Conservation (phyloP, 768 basidiomycete species). For the Termitomyces sp. region DNA sequence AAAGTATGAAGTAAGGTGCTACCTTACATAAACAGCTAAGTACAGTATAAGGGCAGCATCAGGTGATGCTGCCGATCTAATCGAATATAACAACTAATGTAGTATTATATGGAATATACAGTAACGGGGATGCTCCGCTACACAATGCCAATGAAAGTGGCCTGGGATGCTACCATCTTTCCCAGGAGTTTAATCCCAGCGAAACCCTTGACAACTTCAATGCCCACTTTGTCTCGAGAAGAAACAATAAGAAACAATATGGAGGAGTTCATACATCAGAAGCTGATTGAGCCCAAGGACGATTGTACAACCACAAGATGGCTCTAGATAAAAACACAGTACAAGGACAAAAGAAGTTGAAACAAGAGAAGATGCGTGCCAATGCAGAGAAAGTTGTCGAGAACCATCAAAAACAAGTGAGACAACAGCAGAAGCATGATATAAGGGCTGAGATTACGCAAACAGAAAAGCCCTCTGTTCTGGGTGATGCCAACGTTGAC, state of each 20-base stretch:
- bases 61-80: too few relatives aligned
- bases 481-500: too few relatives aligned
- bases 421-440: not conserved
- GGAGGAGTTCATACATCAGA: not conserved
- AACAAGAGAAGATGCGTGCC: not conserved
- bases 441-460: too few relatives aligned
- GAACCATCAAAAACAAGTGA: not conserved
- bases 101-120: too few relatives aligned
- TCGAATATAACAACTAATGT: too few relatives aligned
- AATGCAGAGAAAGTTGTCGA: not conserved
- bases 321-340: not conserved
- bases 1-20: too few relatives aligned
- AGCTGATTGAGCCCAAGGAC: not conserved
- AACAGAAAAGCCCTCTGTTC: too few relatives aligned
- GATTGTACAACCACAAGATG: not conserved
- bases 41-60: too few relatives aligned
- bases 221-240: not conserved
- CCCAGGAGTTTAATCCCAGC: not conserved
- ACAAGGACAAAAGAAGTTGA: not conserved
- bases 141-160: not conserved
- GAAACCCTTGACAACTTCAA: not conserved
- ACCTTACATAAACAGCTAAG: too few relatives aligned
- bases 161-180: too few relatives aligned
- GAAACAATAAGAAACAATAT: not conserved
- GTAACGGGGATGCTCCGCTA: too few relatives aligned